Percentiles rank a stretch among this genome's conserved stretches.
Evolutionary conservation across 1,284 basidiomycete species (phyloP).

Genomic region (Heterobasidion irregulare): DNA sequence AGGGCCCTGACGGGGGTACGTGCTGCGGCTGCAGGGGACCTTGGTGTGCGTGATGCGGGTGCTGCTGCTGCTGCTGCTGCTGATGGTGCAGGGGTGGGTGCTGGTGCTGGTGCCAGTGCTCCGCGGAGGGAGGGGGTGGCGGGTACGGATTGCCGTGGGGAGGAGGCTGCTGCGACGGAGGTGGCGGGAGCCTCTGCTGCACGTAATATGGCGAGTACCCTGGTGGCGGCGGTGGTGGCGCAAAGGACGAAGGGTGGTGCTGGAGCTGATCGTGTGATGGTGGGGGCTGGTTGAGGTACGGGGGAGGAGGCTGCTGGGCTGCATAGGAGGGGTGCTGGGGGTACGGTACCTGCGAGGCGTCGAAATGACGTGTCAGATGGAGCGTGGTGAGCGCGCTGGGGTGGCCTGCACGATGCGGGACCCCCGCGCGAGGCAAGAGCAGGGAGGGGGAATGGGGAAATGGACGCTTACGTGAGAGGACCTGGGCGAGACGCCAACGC

Average conservation of each 20-base stretch:
- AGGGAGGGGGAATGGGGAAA: constrained; percentile 3
- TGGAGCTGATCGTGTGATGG: constrained; percentile 14
- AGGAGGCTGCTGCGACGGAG: constrained; percentile 13
- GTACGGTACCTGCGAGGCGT: constrained; percentile 9
- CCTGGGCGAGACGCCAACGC: constrained; percentile 24
- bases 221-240: constrained; percentile 10
- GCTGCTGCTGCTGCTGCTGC: constrained; percentile 28
- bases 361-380: constrained; percentile 14
- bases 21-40: constrained; percentile 14
- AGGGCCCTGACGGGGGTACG: constrained; percentile 4
- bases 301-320: constrained; percentile 18
- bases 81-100: constrained; percentile 22
- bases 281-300: constrained; percentile 16
- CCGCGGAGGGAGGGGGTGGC: constrained; percentile 19
- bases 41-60: constrained; percentile 18
- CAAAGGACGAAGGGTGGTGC: constrained; percentile 10
- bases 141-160: constrained; percentile 18
- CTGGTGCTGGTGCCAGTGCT: constrained; percentile 24
- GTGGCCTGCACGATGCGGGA: too few relatives aligned
- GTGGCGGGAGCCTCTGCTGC: constrained; percentile 17
- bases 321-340: constrained; percentile 15
- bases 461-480: constrained; percentile 27
- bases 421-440: constrained; percentile 7
- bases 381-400: constrained; percentile 14
- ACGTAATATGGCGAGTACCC: constrained; percentile 9